A percentile compares a stretch with the other conserved stretches of the same genome.
Conservation (phyloP, 352 stramenopile species). For the Globisporangium nunn region DNA sequence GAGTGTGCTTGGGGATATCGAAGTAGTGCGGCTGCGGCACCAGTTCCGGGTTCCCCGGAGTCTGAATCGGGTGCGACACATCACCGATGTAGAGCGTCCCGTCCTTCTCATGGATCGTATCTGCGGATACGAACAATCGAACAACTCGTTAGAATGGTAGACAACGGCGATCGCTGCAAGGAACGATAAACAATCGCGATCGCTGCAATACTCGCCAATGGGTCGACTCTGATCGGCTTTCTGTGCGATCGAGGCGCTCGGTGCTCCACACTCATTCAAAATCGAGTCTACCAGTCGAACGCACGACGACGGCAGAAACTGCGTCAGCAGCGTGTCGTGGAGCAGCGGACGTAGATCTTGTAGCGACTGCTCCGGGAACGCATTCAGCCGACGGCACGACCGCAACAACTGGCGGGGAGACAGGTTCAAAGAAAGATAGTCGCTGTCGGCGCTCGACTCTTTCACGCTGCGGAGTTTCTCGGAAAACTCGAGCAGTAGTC, state of each 20-base stretch:
- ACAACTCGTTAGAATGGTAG: neutral
- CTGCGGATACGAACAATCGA: constrained; percentile 2
- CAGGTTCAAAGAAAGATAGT: constrained; percentile 46
- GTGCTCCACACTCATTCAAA: constrained; percentile 38
- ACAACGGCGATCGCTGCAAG: neutral
- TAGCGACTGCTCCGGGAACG: constrained; percentile 57
- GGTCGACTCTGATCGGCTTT: neutral
- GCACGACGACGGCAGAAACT: constrained; percentile 61
- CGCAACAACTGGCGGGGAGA: constrained; percentile 65
- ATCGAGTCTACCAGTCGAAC: constrained; percentile 40
- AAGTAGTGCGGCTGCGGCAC: constrained; percentile 88
- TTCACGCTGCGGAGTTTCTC: constrained; percentile 42
- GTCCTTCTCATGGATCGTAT: constrained; percentile 35
- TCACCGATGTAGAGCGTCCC: constrained; percentile 53
- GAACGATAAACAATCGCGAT: neutral
- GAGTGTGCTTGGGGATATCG: constrained; percentile 85
- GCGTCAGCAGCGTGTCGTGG: constrained; percentile 72
- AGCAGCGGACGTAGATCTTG: constrained; percentile 53
- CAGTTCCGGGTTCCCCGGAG: constrained; percentile 52
- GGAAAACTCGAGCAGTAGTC: constrained; percentile 46
- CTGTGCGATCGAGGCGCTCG: constrained; percentile 3
- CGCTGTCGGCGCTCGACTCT: constrained; percentile 30
- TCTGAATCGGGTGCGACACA: constrained; percentile 50
- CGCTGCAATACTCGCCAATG: constrained; percentile 1
- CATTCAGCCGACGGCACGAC: constrained; percentile 53